A percentile compares a stretch with the other conserved stretches of the same genome.
phyloP scores from a whole-genome alignment of 169 alveolate genomes.

The Fabrea salina region DNA sequence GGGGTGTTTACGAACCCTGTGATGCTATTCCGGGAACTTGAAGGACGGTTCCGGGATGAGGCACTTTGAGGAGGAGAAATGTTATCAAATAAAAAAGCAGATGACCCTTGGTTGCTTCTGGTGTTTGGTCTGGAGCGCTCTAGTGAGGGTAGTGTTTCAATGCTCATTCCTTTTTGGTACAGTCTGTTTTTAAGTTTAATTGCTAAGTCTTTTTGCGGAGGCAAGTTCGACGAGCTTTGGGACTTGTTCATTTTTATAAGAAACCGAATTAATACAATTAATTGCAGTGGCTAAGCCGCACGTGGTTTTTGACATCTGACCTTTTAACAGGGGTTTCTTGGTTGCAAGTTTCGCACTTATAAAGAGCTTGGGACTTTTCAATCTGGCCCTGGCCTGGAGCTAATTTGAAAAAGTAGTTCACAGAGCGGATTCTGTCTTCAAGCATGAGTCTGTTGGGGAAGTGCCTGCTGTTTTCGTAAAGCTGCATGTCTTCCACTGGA shows the following conservation, averaged over 20 bases:
- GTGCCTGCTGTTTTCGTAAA: conserved; percentile 5
- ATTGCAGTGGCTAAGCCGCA: too few relatives aligned
- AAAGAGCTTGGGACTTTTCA: neutral
- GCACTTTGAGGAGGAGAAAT: neutral
- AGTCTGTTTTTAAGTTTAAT: neutral
- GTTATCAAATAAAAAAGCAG: neutral
- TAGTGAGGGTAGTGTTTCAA: conserved; percentile 8
- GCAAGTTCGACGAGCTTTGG: too few relatives aligned
- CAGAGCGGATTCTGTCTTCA: conserved; percentile 12
- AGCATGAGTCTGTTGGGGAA: neutral
- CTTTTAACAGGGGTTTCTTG: neutral
- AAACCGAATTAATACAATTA: too few relatives aligned
- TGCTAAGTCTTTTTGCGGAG: neutral
- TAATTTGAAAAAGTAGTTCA: neutral
- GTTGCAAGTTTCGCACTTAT: conserved; percentile 6
- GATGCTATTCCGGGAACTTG: neutral
- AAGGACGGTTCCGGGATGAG: neutral
- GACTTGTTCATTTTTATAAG: too few relatives aligned
- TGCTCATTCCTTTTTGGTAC: conserved; percentile 3
- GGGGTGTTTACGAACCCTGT: conserved; percentile 3
- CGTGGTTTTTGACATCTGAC: neutral
- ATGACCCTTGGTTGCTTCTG: neutral
- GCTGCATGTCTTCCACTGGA: neutral
- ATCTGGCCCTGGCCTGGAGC: neutral
- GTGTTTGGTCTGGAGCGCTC: neutral